Percentiles rank a stretch among this genome's conserved stretches.
phyloP scores from a whole-genome alignment of 2,329 filamentous ascomycete species.

The Calonectria hongkongensis region DNA sequence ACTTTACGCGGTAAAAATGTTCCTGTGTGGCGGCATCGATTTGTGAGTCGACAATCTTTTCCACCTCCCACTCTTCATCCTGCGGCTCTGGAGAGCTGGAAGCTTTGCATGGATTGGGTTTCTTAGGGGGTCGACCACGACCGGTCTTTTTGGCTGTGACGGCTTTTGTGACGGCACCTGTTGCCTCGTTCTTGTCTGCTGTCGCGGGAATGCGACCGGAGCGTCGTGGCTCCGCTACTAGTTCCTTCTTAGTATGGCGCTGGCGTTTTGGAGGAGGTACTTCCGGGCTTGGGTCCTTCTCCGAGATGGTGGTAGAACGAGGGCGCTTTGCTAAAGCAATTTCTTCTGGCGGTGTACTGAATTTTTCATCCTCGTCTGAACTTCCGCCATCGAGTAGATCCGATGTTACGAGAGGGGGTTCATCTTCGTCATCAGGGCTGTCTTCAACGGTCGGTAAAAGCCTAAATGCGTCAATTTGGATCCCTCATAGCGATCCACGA shows the following conservation, averaged over 20 bases:
- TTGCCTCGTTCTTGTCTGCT: background rate
- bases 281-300: background rate
- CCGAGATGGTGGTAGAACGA: constrained; percentile 10
- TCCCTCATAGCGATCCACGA: too few relatives aligned
- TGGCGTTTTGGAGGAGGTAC: constrained; percentile 39
- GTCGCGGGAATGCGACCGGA: constrained; percentile 39
- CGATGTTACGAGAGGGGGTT: constrained; percentile 27
- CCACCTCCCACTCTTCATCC: constrained; percentile 66
- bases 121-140: constrained; percentile 17
- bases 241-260: constrained; percentile 2
- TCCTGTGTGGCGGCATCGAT: constrained; percentile 62
- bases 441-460: constrained; percentile 41
- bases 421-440: constrained; percentile 39
- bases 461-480: constrained; percentile 36
- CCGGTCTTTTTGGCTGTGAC: constrained; percentile 12
- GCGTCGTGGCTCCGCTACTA: constrained; percentile 33
- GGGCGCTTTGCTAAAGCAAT: constrained; percentile 21
- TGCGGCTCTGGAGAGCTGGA: constrained; percentile 40
- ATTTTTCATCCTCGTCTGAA: constrained; percentile 19
- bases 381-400: constrained; percentile 40
- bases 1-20: constrained; percentile 71
- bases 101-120: constrained; percentile 37
- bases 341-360: background rate
- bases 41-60: constrained; percentile 65
- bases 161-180: background rate